Conservation (phyloP, 2,329 filamentous ascomycete species). For the Aspergillus quadrilineatus region DNA sequence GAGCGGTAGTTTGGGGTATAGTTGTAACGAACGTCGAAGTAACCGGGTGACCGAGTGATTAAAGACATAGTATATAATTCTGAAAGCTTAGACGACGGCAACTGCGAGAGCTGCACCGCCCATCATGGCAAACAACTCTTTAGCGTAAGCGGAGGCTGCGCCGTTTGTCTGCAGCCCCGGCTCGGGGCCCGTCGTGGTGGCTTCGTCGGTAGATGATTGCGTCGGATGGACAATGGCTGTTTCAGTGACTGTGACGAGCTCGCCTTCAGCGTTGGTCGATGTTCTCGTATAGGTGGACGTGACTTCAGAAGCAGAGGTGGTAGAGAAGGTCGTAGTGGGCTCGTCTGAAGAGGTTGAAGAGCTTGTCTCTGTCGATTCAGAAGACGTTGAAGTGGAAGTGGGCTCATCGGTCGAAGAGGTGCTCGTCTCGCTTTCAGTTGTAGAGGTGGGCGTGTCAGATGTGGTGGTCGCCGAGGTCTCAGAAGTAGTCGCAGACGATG, state of each 20-base stretch:
- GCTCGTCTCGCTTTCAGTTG: slow-evolving; percentile 13
- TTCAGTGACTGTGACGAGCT: slow-evolving; percentile 43
- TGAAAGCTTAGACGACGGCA: slow-evolving; percentile 33
- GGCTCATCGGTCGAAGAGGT: slow-evolving; percentile 7
- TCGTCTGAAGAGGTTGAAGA: slow-evolving; percentile 12
- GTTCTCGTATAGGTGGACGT: slow-evolving; percentile 44
- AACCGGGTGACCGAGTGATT: background rate
- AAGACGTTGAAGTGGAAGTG: slow-evolving; percentile 13
- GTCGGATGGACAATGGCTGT: slow-evolving; percentile 46
- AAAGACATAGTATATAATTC: background rate
- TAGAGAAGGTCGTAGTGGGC: slow-evolving; percentile 9
- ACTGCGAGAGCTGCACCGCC: slow-evolving; percentile 43
- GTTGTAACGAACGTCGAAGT: background rate
- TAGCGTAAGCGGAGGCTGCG: slow-evolving; percentile 29
- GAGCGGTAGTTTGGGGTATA: background rate
- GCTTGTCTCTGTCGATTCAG: slow-evolving; percentile 25
- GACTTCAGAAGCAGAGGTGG: slow-evolving; percentile 23
- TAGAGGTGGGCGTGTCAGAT: slow-evolving; percentile 9
- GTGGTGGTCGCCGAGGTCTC: slow-evolving; percentile 3
- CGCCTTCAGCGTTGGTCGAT: slow-evolving; percentile 45
- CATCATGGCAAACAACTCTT: slow-evolving; percentile 40
- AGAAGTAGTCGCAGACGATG: slow-evolving; percentile 6
- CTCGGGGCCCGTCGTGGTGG: slow-evolving; percentile 24
- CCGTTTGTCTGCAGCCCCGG: slow-evolving; percentile 44
- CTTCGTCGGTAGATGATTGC: slow-evolving; percentile 24